A percentile compares a stretch with the other conserved stretches of the same genome.
phyloP scores from a whole-genome alignment of 2,329 filamentous ascomycete genomes.

The Cercospora brassicicola region DNA sequence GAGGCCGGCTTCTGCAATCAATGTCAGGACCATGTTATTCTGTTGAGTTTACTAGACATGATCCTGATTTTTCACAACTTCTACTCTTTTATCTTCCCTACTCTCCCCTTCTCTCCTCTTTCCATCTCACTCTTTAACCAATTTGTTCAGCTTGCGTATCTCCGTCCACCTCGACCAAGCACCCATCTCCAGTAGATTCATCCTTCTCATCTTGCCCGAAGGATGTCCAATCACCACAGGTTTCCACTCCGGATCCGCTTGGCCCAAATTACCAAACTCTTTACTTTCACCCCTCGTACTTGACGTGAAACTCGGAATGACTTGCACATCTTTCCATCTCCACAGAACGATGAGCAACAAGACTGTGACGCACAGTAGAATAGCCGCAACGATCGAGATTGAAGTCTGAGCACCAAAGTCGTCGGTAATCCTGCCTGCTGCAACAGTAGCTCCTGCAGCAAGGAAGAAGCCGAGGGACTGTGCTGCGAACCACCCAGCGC shows the following conservation, averaged over 20 bases:
- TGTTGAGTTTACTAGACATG: no score
- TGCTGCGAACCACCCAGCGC: constrained; percentile 68
- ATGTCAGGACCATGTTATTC: no score
- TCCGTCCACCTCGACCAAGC: constrained; percentile 69
- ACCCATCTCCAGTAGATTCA: constrained; percentile 72
- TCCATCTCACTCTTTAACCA: constrained; percentile 27
- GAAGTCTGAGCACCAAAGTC: constrained; percentile 66
- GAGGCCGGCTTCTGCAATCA: no score
- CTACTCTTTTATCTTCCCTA: no score
- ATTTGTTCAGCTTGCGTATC: constrained; percentile 56
- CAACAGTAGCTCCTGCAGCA: constrained; percentile 66
- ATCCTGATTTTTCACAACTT: no score
- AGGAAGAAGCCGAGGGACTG: constrained; percentile 69
- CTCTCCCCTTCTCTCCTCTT: no score
- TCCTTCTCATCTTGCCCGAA: constrained; percentile 64
- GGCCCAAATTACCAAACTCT: constrained; percentile 46
- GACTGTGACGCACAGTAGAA: constrained; percentile 65
- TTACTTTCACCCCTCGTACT: constrained; percentile 36
- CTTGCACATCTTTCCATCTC: constrained; percentile 66
- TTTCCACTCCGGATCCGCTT: constrained; percentile 62
- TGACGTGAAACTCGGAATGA: constrained; percentile 61
- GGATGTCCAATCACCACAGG: constrained; percentile 72
- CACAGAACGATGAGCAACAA: constrained; percentile 62
- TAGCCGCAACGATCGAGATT: constrained; percentile 67
- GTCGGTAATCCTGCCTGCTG: constrained; percentile 67